Base-by-base conservation (phyloP, 2,329 filamentous ascomycete genomes). In the Beauveria asiatica region DNA sequence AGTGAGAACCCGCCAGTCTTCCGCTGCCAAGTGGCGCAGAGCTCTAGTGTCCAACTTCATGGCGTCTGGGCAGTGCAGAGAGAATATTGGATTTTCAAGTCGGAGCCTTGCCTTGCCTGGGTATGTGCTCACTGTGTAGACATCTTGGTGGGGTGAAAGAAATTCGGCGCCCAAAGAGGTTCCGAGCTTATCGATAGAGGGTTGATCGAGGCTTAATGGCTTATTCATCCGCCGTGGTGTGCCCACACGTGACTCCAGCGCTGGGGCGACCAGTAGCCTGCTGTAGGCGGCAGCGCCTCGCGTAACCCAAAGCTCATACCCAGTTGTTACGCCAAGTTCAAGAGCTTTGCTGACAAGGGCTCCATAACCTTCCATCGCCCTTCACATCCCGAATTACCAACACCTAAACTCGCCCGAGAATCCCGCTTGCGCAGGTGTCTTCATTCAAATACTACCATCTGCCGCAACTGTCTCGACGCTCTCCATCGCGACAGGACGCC, bases 1-100 rank as follows among this genome's bases (percentile, higher is more conserved):
- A 70, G 90, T 88, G 63, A 99, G 87, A 64, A 97, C 92, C 67
- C 89, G 85, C 91, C 95, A 99, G 80, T 99, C 94, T 76, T 97
- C 94, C 17, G 85, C 77, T 55, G 89, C 88, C 73, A 99, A 84
- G 75, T 99, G 93, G 72, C 95, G 92, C 77, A 99, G 87, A 54
- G 90, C 88, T 73, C 92, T 92, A 54, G 93, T 92, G 73, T 99
- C 92, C 73, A 99, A 85, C 80, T 94, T 96, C 94, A 99, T 99
- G 65, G 21, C 30, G 25, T 11, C 17, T 44, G 46, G n/a, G 1
- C 6, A 11, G 23, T 44, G 11, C 37, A n/a, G 7, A n/a, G n/a
- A n/a, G n/a, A 33, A 49, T 46, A 41, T 50, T 8, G 11, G 21
- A 50, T 19, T 53, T 58, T 13, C 17, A 30, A 45, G 21, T 19